Percentiles rank a stretch among this genome's conserved stretches.
Evolutionary conservation across 2,329 filamentous ascomycete species (phyloP).

Genomic region (Orbilia brochopaga): DNA sequence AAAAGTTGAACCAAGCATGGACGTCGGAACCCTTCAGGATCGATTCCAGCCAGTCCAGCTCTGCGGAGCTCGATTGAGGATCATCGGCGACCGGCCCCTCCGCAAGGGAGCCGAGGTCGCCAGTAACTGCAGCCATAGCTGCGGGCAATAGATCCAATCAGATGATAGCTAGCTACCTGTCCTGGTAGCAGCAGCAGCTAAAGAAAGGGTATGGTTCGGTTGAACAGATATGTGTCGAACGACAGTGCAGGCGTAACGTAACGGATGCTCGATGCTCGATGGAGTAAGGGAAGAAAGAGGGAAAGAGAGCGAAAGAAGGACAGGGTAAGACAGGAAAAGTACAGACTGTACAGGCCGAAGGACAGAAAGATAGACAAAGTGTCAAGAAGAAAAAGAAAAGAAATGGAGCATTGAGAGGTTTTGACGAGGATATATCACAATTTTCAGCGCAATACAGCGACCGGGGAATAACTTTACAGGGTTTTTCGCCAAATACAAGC

Average conservation of each 20-base stretch:
- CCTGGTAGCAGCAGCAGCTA: constrained; percentile 30
- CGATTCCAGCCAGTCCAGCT: constrained; percentile 46
- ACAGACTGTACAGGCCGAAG: no score
- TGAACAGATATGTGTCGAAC: no score
- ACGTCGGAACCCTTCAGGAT: constrained; percentile 19
- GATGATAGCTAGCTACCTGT: constrained; percentile 14
- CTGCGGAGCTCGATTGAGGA: constrained; percentile 26
- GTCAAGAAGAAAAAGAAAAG: constrained; percentile 36
- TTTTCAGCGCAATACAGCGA: constrained; percentile 21
- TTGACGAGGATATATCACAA: constrained; percentile 48
- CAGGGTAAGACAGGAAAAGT: constrained; percentile 16
- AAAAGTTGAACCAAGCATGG: constrained; percentile 18
- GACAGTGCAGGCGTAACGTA: no score
- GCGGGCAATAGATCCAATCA: constrained; percentile 21
- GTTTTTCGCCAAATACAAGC: constrained; percentile 17
- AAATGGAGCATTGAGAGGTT: constrained; percentile 18
- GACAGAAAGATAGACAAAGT: constrained; percentile 7
- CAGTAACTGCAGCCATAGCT: constrained; percentile 49
- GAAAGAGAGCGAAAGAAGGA: no score
- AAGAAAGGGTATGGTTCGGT: no score
- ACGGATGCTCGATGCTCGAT: no score
- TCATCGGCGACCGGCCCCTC: constrained; percentile 43
- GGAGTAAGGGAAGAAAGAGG: no score
- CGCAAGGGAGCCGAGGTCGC: constrained; percentile 23
- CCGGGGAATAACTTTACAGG: constrained; percentile 48